A percentile compares a stretch with the other conserved stretches of the same genome.
phyloP scores from a whole-genome alignment of 139 green algal species.

The Haematococcus lacustris region DNA sequence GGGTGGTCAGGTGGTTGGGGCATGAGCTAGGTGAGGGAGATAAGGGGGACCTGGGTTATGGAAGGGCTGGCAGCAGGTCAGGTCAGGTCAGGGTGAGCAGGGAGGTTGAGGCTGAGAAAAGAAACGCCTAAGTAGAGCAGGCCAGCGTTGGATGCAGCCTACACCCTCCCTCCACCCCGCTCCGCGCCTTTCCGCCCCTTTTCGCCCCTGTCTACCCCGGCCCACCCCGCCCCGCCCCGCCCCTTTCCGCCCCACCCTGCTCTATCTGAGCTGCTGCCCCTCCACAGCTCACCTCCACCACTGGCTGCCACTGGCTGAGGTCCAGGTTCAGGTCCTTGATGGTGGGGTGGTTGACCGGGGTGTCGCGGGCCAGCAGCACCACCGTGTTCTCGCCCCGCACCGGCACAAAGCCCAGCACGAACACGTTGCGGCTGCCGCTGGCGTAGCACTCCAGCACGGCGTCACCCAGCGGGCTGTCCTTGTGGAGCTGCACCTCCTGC shows the following conservation, averaged over 20 bases:
- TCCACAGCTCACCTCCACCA: constrained; percentile 83
- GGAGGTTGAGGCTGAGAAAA: no score
- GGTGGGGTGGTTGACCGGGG: constrained; percentile 48
- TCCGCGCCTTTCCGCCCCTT: neutral
- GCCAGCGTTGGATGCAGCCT: neutral
- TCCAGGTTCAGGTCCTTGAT: constrained; percentile 61
- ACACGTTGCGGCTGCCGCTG: constrained; percentile 84
- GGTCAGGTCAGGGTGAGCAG: no score
- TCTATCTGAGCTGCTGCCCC: neutral
- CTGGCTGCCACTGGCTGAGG: constrained; percentile 81
- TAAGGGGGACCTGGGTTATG: no score
- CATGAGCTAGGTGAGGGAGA: no score
- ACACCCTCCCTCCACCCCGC: neutral
- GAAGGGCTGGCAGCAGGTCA: no score
- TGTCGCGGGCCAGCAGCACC: constrained; percentile 89
- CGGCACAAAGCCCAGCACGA: constrained; percentile 93
- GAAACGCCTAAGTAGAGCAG: no score
- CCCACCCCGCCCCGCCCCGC: no score
- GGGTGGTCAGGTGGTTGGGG: no score
- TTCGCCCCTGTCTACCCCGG: no score
- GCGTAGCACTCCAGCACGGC: constrained; percentile 95
- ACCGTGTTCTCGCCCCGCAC: constrained; percentile 79
- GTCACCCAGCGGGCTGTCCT: constrained; percentile 85
- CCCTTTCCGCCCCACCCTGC: neutral
- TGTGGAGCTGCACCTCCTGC: constrained; percentile 85